A percentile compares a stretch with the other conserved stretches of the same genome.
Evolutionary conservation across 1,139 yeast genomes (phyloP).

Genomic region (Pichia sp.): DNA sequence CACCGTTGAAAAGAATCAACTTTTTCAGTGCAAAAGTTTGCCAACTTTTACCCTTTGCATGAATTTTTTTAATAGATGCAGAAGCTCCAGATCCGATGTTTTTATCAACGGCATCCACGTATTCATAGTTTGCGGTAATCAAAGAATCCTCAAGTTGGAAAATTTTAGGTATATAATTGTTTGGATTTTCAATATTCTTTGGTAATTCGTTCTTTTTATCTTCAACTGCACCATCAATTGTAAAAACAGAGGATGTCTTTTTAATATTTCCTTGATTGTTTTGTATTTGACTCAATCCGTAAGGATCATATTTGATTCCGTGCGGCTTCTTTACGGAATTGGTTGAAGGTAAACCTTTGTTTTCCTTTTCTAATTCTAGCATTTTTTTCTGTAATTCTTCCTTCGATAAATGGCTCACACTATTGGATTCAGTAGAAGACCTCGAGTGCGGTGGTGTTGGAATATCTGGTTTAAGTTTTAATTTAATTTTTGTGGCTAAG

Average conservation of each 20-base stretch:
- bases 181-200: conserved; percentile 64
- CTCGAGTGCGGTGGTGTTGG: too few species aligned
- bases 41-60: conserved; percentile 16
- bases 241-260: not conserved
- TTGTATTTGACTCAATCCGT: conserved; percentile 20
- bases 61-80: conserved; percentile 41
- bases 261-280: not conserved
- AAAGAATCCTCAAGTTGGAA: conserved; percentile 43
- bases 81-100: conserved; percentile 68
- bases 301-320: conserved; percentile 24
- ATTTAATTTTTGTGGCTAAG: too few species aligned
- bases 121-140: conserved; percentile 49
- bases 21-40: conserved; percentile 54
- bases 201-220: conserved; percentile 41
- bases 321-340: conserved; percentile 13
- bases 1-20: conserved; percentile 52
- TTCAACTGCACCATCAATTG: conserved; percentile 24
- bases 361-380: too few species aligned
- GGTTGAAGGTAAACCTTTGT: conserved; percentile 23
- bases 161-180: conserved; percentile 50
- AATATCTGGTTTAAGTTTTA: too few species aligned
- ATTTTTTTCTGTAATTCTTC: too few species aligned
- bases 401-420: too few species aligned
- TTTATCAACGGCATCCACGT: conserved; percentile 36
- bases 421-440: too few species aligned